Evolutionary conservation across 257 asterid genomes (phyloP).

Genomic region (Mentha longifolia): DNA sequence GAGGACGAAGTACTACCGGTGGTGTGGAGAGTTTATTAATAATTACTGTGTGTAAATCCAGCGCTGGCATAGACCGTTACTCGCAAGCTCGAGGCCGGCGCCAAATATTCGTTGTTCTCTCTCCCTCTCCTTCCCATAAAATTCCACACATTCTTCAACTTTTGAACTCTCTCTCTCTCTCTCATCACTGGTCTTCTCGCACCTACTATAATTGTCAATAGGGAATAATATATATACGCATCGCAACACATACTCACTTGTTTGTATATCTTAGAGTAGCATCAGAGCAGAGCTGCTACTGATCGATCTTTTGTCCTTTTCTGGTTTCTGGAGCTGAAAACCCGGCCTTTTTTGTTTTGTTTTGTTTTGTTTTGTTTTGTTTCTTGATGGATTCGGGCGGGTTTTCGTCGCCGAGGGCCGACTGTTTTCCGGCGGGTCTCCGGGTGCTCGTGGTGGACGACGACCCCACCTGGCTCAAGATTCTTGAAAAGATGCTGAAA

Average conservation of each 20-base stretch:
- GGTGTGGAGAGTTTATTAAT: too few relatives aligned
- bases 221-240: slow-evolving; percentile 24
- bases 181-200: slow-evolving; percentile 15
- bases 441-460: slow-evolving; percentile 96
- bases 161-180: slow-evolving; percentile 17
- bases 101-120: slow-evolving; percentile 50
- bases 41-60: neutral
- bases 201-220: slow-evolving; percentile 34
- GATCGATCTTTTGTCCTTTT: slow-evolving; percentile 39
- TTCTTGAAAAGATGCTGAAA: slow-evolving; percentile 97
- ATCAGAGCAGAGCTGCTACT: slow-evolving; percentile 14
- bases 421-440: slow-evolving; percentile 84
- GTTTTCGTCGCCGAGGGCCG: slow-evolving; percentile 69
- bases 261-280: slow-evolving; percentile 30
- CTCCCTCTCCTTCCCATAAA: slow-evolving; percentile 30
- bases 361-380: too few relatives aligned
- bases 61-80: slow-evolving; percentile 40
- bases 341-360: slow-evolving; percentile 14
- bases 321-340: slow-evolving; percentile 28
- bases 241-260: slow-evolving; percentile 22
- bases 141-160: slow-evolving; percentile 32
- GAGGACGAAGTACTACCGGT: too few relatives aligned
- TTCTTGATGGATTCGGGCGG: slow-evolving; percentile 60
- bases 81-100: slow-evolving; percentile 54
- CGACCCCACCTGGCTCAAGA: slow-evolving; percentile 96